Conservation (phyloP, 2,329 filamentous ascomycete species). For the Xylaria sp. region DNA sequence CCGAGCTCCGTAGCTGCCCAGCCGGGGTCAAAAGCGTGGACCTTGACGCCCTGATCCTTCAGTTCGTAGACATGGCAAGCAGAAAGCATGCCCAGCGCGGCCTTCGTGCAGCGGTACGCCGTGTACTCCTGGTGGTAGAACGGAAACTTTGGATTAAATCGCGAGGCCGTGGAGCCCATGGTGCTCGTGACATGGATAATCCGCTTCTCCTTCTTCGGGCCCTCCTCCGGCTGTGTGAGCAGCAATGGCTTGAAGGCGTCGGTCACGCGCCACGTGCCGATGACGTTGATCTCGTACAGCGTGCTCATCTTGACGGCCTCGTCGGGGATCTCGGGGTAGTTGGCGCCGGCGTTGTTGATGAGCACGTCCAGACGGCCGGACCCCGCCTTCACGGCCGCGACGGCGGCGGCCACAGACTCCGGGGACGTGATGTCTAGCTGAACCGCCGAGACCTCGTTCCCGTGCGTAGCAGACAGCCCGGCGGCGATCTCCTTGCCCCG, state of each 20-base stretch:
- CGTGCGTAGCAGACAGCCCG: conserved; percentile 14
- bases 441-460: conserved; percentile 38
- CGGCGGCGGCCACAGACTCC: conserved; percentile 36
- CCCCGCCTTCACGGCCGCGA: conserved; percentile 26
- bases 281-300: conserved; percentile 39
- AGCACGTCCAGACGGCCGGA: conserved; percentile 40
- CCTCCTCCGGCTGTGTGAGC: conserved; percentile 24
- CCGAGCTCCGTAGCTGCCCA: conserved; percentile 38
- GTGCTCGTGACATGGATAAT: conserved; percentile 39
- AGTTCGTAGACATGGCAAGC: conserved; percentile 41
- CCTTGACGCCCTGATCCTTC: conserved; percentile 35
- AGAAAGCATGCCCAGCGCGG: conserved; percentile 40
- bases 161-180: conserved; percentile 37
- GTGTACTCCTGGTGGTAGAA: conserved; percentile 24
- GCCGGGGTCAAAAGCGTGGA: conserved; percentile 39
- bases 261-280: conserved; percentile 35
- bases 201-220: conserved; percentile 32
- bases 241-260: conserved; percentile 38
- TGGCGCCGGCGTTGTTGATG: conserved; percentile 42
- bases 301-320: conserved; percentile 32
- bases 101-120: conserved; percentile 40
- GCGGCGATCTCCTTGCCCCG: conserved; percentile 27
- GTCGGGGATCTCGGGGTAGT: conserved; percentile 24
- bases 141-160: conserved; percentile 24
- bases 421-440: conserved; percentile 39